Base-by-base conservation (phyloP, 2,329 filamentous ascomycete genomes). In the Pseudogymnoascus sp. region DNA sequence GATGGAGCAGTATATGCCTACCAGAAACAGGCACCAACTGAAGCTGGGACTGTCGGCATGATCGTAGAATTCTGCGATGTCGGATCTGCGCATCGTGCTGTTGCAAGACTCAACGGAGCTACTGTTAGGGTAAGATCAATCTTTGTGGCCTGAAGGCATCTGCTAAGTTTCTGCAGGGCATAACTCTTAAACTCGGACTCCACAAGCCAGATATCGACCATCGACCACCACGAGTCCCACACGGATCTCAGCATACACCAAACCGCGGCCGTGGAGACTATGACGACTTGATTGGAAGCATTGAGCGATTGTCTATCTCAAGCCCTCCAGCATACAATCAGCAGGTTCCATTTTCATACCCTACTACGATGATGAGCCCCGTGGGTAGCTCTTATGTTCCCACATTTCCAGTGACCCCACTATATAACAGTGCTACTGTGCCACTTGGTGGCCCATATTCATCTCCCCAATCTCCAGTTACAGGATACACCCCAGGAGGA, bases 1-100 rank as follows among this genome's bases (percentile, higher is more conserved):
- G 78, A 84, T 61, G 84, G 83, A 0, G 78, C 80, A 10, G 70
- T 87, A 0, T 83, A 81, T 67, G 81, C 83, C 0, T 79, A 84
- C 68, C 76, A 81, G 60, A 76, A 76, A 34, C 72, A 77, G 11
- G 69, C 73, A 13, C 76, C 74, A 11, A 76, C 77, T 6, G 75
- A 77, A 8, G 76, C 79, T 34, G 79, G 77, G 6, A 70, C 78
- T 5, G 77, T 83, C 67, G 77, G 75, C 62, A 80, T 81, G 6
- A 72, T 83, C 57, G 79, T 79, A 1, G 83, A 86, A 68, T 86
- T 81, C 64, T 79, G 78, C 62, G 82, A 85, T 65, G 74, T 77
- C 21, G 76, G 78, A 2, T 72, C 78, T 62, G 80, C 81, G 8
- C 54, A 77, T 14, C 69, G 70, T 4, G 79, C 80, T 4, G 73